Percentiles rank a stretch among this genome's conserved stretches.
These are phyloP conservation scores for Neodidymelliopsis sp. DNA, from an alignment of 2,329 filamentous ascomycete genomes.

Conservation along the genomic window DNA sequence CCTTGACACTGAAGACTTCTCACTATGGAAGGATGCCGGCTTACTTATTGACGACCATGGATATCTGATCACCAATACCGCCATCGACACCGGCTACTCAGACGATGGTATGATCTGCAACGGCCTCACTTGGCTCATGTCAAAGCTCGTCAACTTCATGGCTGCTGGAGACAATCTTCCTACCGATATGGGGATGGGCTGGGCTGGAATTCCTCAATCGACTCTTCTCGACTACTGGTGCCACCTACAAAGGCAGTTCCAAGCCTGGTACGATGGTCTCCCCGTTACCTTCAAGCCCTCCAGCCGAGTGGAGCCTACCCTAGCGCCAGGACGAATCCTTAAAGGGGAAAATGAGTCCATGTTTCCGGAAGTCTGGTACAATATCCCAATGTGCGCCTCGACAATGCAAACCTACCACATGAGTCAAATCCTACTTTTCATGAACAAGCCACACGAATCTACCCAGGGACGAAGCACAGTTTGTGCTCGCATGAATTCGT, in stretches of 20 bases:
- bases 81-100: constrained; percentile 48
- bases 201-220: constrained; percentile 59
- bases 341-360: constrained; percentile 44
- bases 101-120: constrained; percentile 68
- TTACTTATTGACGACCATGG: constrained; percentile 64
- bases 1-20: constrained; percentile 67
- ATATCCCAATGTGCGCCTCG: constrained; percentile 68
- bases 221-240: constrained; percentile 62
- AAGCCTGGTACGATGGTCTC: constrained; percentile 65
- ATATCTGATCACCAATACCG: constrained; percentile 58
- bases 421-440: constrained; percentile 66
- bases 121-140: constrained; percentile 69
- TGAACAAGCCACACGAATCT: constrained; percentile 66
- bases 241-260: constrained; percentile 63
- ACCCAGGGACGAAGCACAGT: constrained; percentile 61
- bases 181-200: constrained; percentile 45
- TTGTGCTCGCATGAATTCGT: constrained; percentile 62
- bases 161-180: constrained; percentile 63
- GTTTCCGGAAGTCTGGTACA: constrained; percentile 69
- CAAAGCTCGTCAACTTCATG: constrained; percentile 72
- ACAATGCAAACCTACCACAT: constrained; percentile 73
- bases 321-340: constrained; percentile 30
- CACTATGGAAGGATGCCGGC: constrained; percentile 70
- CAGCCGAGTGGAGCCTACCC: constrained; percentile 55
- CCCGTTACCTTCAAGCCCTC: constrained; percentile 67